These are phyloP conservation scores for Solioccasus polychromus DNA, from an alignment of 768 basidiomycete species.

Conservation along the genomic window DNA sequence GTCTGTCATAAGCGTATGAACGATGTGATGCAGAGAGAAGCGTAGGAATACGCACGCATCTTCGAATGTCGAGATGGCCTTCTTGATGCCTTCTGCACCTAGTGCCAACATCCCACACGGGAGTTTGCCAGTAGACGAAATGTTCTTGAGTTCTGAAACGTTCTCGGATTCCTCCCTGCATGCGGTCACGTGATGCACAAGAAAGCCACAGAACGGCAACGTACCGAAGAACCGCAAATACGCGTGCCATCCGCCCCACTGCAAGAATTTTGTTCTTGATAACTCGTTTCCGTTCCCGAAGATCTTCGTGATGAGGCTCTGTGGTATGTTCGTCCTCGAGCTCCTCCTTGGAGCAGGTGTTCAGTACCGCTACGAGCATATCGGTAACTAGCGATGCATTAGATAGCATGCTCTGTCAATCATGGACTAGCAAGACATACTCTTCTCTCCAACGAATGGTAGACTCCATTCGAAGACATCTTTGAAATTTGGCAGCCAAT, in stretches of 20 bases:
- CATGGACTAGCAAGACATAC: constrained; percentile 44
- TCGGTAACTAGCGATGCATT: constrained; percentile 74
- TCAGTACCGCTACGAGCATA: constrained; percentile 95
- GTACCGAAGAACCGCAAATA: constrained; percentile 65
- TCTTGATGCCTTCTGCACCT: constrained; percentile 70
- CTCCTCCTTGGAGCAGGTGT: constrained; percentile 94
- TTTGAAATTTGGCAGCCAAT: constrained; percentile 97
- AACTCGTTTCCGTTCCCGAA: constrained; percentile 44
- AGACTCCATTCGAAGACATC: constrained; percentile 98
- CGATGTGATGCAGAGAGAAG: background rate
- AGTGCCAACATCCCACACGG: constrained; percentile 56
- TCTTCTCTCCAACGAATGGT: constrained; percentile 96
- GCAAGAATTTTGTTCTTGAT: constrained; percentile 76
- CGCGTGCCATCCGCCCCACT: constrained; percentile 64
- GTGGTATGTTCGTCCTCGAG: constrained; percentile 66
- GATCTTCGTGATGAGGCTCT: constrained; percentile 26
- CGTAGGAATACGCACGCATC: constrained; percentile 54
- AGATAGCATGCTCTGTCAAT: too few species aligned
- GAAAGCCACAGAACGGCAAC: constrained; percentile 22
- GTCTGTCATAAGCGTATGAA: constrained; percentile 7
- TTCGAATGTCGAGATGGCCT: constrained; percentile 64
- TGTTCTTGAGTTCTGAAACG: constrained; percentile 68
- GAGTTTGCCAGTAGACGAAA: constrained; percentile 46
- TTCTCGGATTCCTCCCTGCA: constrained; percentile 62
- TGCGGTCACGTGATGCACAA: constrained; percentile 3